These are phyloP conservation scores for Tardiomyces blankii DNA, from an alignment of 1,139 yeast genomes.

Conservation along the genomic window DNA sequence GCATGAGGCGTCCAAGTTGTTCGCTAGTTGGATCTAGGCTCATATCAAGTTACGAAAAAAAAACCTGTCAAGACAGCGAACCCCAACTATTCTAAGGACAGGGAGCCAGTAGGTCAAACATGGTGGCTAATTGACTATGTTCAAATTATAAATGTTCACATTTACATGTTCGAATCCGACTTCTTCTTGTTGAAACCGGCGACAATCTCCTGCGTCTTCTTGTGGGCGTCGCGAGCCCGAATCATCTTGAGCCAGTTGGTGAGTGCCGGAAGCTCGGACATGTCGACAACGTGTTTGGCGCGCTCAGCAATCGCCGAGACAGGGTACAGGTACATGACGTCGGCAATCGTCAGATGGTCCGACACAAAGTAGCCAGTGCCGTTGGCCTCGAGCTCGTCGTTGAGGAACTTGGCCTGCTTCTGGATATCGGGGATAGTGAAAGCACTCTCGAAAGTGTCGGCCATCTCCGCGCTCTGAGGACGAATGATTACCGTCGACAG, in stretches of 20 bases:
- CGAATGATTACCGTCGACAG: not conserved
- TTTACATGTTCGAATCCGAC: not conserved
- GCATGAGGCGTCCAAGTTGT: no score
- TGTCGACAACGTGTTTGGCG: not conserved
- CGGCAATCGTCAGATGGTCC: slow-evolving; percentile 1
- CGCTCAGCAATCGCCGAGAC: not conserved
- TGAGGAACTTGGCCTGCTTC: not conserved
- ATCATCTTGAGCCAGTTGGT: not conserved
- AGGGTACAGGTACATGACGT: not conserved
- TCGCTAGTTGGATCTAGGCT: no score
- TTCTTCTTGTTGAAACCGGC: not conserved
- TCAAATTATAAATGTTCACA: no score
- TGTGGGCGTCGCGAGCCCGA: not conserved
- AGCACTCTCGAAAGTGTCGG: not conserved
- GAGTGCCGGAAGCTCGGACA: not conserved
- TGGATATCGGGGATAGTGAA: not conserved
- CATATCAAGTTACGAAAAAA: no score
- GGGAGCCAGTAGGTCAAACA: no score
- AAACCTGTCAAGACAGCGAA: no score
- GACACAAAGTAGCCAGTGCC: slow-evolving; percentile 1
- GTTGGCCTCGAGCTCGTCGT: not conserved
- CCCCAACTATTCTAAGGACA: no score
- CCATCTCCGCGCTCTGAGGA: not conserved
- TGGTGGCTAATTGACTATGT: no score
- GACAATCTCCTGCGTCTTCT: not conserved